Evolutionary conservation across 192 early-diverging fungal species (phyloP).

Genomic region (Podochytrium sp.): DNA sequence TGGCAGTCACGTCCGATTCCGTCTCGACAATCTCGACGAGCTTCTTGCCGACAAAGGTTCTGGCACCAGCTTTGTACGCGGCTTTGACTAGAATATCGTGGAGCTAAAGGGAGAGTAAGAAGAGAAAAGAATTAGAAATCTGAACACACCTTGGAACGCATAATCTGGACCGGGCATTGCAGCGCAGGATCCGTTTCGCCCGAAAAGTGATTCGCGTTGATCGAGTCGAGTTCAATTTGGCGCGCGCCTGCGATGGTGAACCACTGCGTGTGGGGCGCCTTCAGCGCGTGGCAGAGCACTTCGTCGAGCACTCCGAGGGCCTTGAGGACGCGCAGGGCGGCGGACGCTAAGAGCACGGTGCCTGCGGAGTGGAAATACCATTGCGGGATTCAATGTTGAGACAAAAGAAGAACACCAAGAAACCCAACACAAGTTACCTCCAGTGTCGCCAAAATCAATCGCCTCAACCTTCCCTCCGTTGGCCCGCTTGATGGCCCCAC

Average conservation of each 20-base stretch:
- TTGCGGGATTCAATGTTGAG: too few relatives aligned
- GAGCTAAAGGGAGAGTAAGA: neutral
- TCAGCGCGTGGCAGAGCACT: neutral
- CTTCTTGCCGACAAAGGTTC: slow-evolving; percentile 3
- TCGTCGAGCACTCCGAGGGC: slow-evolving; percentile 25
- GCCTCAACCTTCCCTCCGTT: neutral
- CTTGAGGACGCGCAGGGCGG: slow-evolving; percentile 23
- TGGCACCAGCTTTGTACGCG: neutral
- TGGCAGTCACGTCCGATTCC: neutral
- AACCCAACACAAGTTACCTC: too few relatives aligned
- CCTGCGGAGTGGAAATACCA: too few relatives aligned
- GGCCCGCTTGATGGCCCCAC: neutral
- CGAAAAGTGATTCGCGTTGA: neutral
- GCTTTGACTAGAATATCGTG: neutral
- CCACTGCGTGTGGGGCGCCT: neutral
- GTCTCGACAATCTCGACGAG: slow-evolving; percentile 1
- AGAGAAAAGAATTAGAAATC: too few relatives aligned
- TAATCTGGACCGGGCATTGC: neutral
- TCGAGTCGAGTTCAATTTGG: neutral
- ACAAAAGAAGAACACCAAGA: too few relatives aligned
- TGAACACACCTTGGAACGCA: neutral
- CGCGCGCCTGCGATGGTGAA: neutral
- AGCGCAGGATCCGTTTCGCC: neutral
- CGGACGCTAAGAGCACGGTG: slow-evolving; percentile 3
- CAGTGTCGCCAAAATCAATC: neutral